Evolutionary conservation across 345 rosid genomes (phyloP), one percentile per base, ranked within the genome.

Genomic region (Eucalyptus microcorys): DNA sequence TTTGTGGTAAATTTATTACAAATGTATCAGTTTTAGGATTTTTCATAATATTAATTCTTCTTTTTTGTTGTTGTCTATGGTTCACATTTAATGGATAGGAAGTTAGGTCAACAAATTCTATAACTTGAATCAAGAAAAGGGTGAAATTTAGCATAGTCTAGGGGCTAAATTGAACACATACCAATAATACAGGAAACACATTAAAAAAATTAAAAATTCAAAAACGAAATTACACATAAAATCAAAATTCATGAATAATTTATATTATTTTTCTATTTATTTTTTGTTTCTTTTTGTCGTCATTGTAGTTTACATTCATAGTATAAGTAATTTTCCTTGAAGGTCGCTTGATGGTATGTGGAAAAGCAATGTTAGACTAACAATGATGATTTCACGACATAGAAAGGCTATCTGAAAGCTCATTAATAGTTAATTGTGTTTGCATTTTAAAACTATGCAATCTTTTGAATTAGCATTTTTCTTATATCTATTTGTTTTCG

Each of bases 111-210:
- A 5, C 10, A 66, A 7, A 66, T 32, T 66, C 10, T 12, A 7
- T 66, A 7, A n/a, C 12, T 32, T 8, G 45, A 71, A 71, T 19
- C 7, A 17, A 17, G 7, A 19, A 10, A 71, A 19, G 4, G 13
- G 26, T 2, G 19, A 15, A 4, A 66, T 66, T 66, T 2, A 14
- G 34, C 3, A 32, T 15, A 32, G 4, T 68, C 1, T 68, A 68
- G 7, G 15, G 3, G 13, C 4, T 76, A 76, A 10, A 76, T 40
- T 21, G 16, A 21, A 3, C 30, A 11, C 15, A 21, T 21, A 21
- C 4, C 8, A 37, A 21, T 40, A 21, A n/a, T n/a, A 6, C 2
- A 64, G 0, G 5, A 7, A 64, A 5, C 4, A 3, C 2, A 76
- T 10, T 21, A 2, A 76, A 76, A 3, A 6, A 76, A 37, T 37